A percentile compares a stretch with the other conserved stretches of the same genome.
phyloP scores from a whole-genome alignment of 2,329 filamentous ascomycete species.

The Phaeosphaeriaceae sp. region DNA sequence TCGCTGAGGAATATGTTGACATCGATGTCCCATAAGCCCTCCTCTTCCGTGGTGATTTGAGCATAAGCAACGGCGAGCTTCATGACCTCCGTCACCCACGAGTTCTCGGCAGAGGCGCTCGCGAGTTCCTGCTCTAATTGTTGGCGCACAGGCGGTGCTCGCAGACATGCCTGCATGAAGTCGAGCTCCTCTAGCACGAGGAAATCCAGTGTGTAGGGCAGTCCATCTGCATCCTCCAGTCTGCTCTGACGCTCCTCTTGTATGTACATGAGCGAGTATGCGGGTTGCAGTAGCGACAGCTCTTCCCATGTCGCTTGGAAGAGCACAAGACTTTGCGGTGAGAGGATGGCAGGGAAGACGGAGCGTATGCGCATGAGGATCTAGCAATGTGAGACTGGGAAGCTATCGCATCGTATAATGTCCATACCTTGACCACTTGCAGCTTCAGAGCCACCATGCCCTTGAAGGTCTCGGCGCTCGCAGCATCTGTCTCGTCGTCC shows the following conservation, averaged over 20 bases:
- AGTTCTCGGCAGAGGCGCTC: slow-evolving; percentile 59
- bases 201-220: slow-evolving; percentile 96
- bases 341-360: slow-evolving; percentile 81
- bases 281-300: slow-evolving; percentile 72
- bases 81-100: slow-evolving; percentile 89
- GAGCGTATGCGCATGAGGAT: slow-evolving; percentile 86
- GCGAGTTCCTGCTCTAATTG: slow-evolving; percentile 84
- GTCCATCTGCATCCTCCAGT: slow-evolving; percentile 84
- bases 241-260: slow-evolving; percentile 84
- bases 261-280: slow-evolving; percentile 86
- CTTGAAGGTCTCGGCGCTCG: slow-evolving; percentile 73
- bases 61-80: slow-evolving; percentile 84
- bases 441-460: slow-evolving; percentile 86
- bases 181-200: slow-evolving; percentile 93
- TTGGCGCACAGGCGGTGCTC: slow-evolving; percentile 84
- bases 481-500: slow-evolving; percentile 64
- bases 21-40: slow-evolving; percentile 95
- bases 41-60: slow-evolving; percentile 90
- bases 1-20: slow-evolving; percentile 95
- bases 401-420: neutral
- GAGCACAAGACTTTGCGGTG: slow-evolving; percentile 80
- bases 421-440: slow-evolving; percentile 80
- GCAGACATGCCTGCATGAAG: slow-evolving; percentile 89
- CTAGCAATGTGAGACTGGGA: slow-evolving; percentile 45
- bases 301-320: slow-evolving; percentile 93